These are phyloP conservation scores for Kazachstania kunashirensis DNA, from an alignment of 805 yeast species.

Conservation along the genomic window DNA sequence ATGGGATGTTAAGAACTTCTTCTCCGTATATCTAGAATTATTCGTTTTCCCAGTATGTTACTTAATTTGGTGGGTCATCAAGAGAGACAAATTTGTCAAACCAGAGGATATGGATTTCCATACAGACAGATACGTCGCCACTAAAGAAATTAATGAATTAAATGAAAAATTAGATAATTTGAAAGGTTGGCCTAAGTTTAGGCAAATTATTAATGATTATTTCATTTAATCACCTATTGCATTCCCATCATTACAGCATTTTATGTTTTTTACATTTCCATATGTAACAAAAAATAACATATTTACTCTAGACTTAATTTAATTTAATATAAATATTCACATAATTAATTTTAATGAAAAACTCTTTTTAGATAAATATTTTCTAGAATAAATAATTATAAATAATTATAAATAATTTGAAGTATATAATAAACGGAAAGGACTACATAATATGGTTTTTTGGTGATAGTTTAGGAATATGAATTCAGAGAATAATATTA, in stretches of 20 bases:
- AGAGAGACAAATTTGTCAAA: constrained; percentile 35
- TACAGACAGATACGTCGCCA: constrained; percentile 41
- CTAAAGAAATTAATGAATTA: constrained; percentile 38
- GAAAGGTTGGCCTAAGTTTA: constrained; percentile 37
- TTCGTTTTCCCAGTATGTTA: constrained; percentile 39
- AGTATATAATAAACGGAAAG: too few relatives aligned
- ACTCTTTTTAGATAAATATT: too few relatives aligned
- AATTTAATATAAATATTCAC: too few relatives aligned
- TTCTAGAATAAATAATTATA: too few relatives aligned
- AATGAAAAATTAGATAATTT: constrained; percentile 33
- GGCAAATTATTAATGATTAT: constrained; percentile 14
- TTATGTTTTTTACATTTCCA: neutral
- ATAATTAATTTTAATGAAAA: too few relatives aligned
- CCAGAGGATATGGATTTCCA: constrained; percentile 44
- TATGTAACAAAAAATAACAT: too few relatives aligned
- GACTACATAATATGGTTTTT: too few relatives aligned
- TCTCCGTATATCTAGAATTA: constrained; percentile 38
- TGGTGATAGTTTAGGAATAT: too few relatives aligned
- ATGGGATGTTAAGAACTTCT: constrained; percentile 34
- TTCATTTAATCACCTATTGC: neutral
- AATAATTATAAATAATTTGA: too few relatives aligned
- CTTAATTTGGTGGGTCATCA: constrained; percentile 34
- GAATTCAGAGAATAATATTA: too few relatives aligned
- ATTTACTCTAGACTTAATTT: too few relatives aligned
- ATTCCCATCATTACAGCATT: neutral